Percentiles rank a stretch among this genome's conserved stretches.
These are phyloP conservation scores for Phaffia rhodozyma DNA, from an alignment of 1,284 basidiomycete species.

Conservation along the genomic window DNA sequence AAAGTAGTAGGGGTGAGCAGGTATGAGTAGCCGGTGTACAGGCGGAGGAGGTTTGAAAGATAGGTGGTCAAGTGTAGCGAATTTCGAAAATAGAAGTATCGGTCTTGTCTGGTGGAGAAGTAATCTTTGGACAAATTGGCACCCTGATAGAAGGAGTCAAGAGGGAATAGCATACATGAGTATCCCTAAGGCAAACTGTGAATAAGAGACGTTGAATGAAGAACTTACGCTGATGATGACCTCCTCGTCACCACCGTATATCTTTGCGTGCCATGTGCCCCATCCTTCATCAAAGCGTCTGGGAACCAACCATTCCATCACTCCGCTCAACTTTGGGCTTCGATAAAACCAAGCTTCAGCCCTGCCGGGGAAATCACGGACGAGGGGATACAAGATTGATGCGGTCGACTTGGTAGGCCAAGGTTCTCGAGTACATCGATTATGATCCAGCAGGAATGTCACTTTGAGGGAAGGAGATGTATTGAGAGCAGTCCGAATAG, in stretches of 20 bases:
- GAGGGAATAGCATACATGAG: background rate
- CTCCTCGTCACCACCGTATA: conserved; percentile 86
- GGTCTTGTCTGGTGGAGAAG: conserved; percentile 88
- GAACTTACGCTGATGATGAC: conserved; percentile 79
- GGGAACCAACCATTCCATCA: conserved; percentile 66
- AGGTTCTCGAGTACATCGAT: conserved; percentile 75
- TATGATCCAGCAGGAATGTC: conserved; percentile 70
- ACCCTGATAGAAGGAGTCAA: conserved; percentile 38
- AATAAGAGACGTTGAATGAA: background rate
- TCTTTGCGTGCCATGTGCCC: conserved; percentile 96
- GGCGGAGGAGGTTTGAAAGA: conserved; percentile 62
- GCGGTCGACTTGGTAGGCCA: conserved; percentile 51
- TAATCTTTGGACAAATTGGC: conserved; percentile 94
- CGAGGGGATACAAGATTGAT: conserved; percentile 57
- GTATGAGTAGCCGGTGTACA: conserved; percentile 65
- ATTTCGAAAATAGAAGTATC: conserved; percentile 65
- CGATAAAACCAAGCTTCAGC: conserved; percentile 70
- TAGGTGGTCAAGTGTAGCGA: conserved; percentile 63
- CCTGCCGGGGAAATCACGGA: conserved; percentile 57
- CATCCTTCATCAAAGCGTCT: conserved; percentile 94
- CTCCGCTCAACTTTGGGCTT: conserved; percentile 67
- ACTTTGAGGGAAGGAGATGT: conserved; percentile 53
- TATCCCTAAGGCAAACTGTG: background rate
- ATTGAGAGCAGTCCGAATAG: conserved; percentile 50
- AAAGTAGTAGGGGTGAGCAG: conserved; percentile 39